phyloP scores from a whole-genome alignment of 257 asterid species.

The Perilla frutescens region DNA sequence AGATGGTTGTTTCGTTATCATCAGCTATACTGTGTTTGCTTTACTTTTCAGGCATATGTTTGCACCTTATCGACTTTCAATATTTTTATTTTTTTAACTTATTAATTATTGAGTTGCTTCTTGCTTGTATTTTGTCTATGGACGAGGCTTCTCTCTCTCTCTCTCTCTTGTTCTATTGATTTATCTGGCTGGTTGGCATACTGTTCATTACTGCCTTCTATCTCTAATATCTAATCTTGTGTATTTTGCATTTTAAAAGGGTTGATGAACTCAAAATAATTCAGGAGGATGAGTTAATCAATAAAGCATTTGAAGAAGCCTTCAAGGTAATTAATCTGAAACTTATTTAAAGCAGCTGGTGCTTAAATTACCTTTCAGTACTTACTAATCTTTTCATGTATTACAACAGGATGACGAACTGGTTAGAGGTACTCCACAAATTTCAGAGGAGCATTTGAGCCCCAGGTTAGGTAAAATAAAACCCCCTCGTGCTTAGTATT shows the following conservation, averaged over 20 bases:
- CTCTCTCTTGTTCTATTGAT: slow-evolving; percentile 5
- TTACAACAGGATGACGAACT: slow-evolving; percentile 55
- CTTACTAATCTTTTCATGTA: slow-evolving; percentile 27
- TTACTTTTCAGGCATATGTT: neutral
- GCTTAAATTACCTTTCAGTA: slow-evolving; percentile 28
- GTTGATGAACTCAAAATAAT: slow-evolving; percentile 83
- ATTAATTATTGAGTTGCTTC: neutral
- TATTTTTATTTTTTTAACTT: neutral
- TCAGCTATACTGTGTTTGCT: neutral
- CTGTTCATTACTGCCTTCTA: slow-evolving; percentile 8
- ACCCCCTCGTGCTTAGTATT: slow-evolving; percentile 8
- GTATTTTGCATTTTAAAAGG: slow-evolving; percentile 46
- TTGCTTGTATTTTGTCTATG: neutral
- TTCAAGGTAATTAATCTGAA: slow-evolving; percentile 59
- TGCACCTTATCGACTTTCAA: neutral
- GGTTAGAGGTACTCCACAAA: slow-evolving; percentile 43
- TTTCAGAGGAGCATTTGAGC: slow-evolving; percentile 36
- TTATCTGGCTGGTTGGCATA: neutral
- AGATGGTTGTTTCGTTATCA: slow-evolving; percentile 1
- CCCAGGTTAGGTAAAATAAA: slow-evolving; percentile 51
- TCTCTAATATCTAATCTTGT: slow-evolving; percentile 22
- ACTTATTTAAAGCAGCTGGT: neutral
- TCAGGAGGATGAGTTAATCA: slow-evolving; percentile 77
- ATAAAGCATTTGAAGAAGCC: slow-evolving; percentile 81
- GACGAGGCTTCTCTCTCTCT: neutral